Evolutionary conservation across 2,329 filamentous ascomycete genomes (phyloP).

Genomic region (Diplodia sapinea): DNA sequence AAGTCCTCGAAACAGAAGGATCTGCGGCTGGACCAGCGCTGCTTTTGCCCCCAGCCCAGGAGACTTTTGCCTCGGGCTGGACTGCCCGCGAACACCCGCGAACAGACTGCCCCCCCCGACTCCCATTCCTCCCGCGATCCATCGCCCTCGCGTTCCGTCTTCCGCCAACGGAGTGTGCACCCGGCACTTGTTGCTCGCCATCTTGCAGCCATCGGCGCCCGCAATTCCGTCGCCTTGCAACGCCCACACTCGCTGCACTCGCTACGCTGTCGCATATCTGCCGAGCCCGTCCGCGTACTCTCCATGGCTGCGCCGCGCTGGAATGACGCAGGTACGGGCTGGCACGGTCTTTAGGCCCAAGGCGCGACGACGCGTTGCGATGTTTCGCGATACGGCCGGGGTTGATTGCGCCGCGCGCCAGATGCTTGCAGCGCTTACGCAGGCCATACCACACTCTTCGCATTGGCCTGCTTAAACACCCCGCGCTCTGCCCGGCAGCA

Average conservation of each 20-base stretch:
- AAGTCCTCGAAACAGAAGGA: background rate
- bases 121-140: background rate
- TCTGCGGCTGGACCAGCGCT: slow-evolving; percentile 12
- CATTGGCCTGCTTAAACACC: slow-evolving; percentile 13
- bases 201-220: background rate
- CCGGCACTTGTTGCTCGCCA: slow-evolving; percentile 19
- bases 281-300: slow-evolving; percentile 5
- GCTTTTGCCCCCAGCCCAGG: slow-evolving; percentile 20
- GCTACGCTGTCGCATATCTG: too few species aligned
- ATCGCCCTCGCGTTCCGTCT: slow-evolving; percentile 15
- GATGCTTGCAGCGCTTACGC: slow-evolving; percentile 20
- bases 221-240: slow-evolving; percentile 1
- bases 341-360: slow-evolving; percentile 13
- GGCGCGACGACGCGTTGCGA: slow-evolving; percentile 22
- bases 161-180: slow-evolving; percentile 10
- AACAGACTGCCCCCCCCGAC: background rate
- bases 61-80: slow-evolving; percentile 13
- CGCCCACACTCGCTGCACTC: background rate
- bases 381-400: slow-evolving; percentile 19
- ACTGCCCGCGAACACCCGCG: background rate
- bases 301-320: slow-evolving; percentile 2
- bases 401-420: slow-evolving; percentile 14
- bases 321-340: slow-evolving; percentile 19
- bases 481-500: background rate
- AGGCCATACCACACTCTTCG: slow-evolving; percentile 7